Evolutionary conservation across 108 stramenopile species (phyloP).

Genomic region (Skeletonema menzelii): DNA sequence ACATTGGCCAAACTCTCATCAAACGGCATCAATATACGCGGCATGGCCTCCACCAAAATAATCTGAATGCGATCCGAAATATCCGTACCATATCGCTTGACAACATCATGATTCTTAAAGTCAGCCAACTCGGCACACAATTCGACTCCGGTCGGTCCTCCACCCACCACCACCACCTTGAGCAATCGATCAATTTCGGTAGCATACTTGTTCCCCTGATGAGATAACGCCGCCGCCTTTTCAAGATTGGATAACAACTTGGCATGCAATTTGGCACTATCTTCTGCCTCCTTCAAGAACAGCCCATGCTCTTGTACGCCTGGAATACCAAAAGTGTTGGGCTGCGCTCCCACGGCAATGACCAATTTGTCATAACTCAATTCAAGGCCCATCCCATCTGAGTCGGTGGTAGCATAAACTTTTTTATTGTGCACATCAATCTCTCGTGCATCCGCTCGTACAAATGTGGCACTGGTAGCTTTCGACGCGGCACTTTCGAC

Average conservation of each 20-base stretch:
- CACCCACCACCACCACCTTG: conserved; percentile 76
- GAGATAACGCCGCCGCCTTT: conserved; percentile 48
- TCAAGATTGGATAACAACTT: conserved; percentile 72
- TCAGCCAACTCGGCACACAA: conserved; percentile 75
- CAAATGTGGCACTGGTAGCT: conserved; percentile 33
- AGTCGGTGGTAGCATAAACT: conserved; percentile 37
- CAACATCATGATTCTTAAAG: conserved; percentile 63
- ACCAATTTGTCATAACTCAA: conserved; percentile 66
- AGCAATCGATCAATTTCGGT: conserved; percentile 60
- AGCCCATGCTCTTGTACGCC: conserved; percentile 58
- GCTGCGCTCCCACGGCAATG: conserved; percentile 67
- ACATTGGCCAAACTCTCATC: conserved; percentile 53
- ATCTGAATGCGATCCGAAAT: conserved; percentile 52
- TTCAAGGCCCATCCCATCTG: conserved; percentile 32
- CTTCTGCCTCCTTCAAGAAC: conserved; percentile 76
- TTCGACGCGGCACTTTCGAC: conserved; percentile 17
- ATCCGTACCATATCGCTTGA: conserved; percentile 61
- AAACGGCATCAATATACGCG: conserved; percentile 65
- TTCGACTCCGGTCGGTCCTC: conserved; percentile 80
- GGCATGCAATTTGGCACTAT: conserved; percentile 67
- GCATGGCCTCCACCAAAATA: conserved; percentile 60
- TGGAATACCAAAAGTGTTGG: conserved; percentile 76
- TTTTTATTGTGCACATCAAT: conserved; percentile 49
- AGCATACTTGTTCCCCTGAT: conserved; percentile 14
- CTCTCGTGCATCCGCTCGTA: conserved; percentile 54